phyloP scores from a whole-genome alignment of 495 filamentous ascomycete species.

The Lepidopterella palustris region DNA sequence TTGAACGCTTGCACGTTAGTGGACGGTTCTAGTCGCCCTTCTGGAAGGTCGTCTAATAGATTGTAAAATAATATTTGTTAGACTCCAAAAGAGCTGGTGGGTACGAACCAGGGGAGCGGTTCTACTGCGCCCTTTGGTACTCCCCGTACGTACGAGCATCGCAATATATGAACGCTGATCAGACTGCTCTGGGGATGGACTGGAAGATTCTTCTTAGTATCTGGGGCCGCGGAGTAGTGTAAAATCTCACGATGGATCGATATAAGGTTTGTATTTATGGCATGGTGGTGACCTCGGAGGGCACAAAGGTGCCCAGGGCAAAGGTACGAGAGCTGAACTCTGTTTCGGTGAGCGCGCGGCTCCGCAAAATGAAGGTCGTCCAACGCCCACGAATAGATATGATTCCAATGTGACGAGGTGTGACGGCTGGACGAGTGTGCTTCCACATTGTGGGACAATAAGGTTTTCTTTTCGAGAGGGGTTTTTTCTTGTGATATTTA shows the following conservation, averaged over 20 bases:
- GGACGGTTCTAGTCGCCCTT: neutral
- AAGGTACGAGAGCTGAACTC: neutral
- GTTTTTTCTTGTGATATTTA: neutral
- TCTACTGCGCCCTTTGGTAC: neutral
- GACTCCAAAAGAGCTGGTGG: neutral
- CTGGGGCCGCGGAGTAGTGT: neutral
- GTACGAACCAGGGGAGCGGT: neutral
- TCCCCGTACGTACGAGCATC: neutral
- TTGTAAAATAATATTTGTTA: neutral
- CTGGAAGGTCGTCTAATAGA: neutral
- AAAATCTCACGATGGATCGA: neutral
- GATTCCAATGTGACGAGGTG: slow-evolving; percentile 1
- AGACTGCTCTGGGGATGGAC: neutral
- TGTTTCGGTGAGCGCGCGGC: slow-evolving; percentile 1
- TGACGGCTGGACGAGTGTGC: neutral
- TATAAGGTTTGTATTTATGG: neutral
- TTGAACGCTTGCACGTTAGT: neutral
- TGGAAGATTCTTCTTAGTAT: neutral
- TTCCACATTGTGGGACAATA: neutral
- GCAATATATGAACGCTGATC: neutral
- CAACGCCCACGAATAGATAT: slow-evolving; percentile 4
- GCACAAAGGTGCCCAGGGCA: no score
- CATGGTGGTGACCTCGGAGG: neutral
- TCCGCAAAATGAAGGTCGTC: neutral
- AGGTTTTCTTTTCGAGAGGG: neutral